A percentile compares a stretch with the other conserved stretches of the same genome.
These are phyloP conservation scores for Macrolepiota fuliginosa DNA, from an alignment of 768 basidiomycete species.

Conservation along the genomic window DNA sequence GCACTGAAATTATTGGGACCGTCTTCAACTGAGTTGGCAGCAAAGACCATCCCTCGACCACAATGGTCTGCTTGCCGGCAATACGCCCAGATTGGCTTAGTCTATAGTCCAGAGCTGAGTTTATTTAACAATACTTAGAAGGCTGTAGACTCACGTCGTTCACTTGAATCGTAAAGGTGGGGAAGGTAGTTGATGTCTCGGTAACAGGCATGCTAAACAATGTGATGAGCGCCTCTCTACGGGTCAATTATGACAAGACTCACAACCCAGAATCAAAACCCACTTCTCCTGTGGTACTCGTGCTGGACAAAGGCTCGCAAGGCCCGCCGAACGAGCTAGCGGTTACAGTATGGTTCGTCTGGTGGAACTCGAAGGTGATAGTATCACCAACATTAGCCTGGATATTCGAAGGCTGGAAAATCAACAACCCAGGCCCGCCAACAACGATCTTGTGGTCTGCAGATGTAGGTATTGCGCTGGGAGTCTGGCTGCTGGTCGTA, in stretches of 20 bases:
- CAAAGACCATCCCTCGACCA: slow-evolving; percentile 61
- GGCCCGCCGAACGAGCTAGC: slow-evolving; percentile 39
- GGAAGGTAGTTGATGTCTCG: slow-evolving; percentile 41
- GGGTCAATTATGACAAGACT: slow-evolving; percentile 14
- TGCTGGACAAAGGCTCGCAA: slow-evolving; percentile 39
- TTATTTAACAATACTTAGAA: neutral
- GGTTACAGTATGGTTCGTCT: slow-evolving; percentile 50
- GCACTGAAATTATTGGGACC: slow-evolving; percentile 53
- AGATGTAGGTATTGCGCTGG: slow-evolving; percentile 1
- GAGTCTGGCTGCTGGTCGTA: neutral
- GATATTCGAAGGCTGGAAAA: slow-evolving; percentile 44
- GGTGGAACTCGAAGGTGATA: slow-evolving; percentile 45
- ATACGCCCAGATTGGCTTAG: slow-evolving; percentile 54
- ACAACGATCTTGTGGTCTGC: slow-evolving; percentile 40
- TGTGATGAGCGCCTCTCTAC: neutral
- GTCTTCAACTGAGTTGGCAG: slow-evolving; percentile 49
- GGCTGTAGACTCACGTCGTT: slow-evolving; percentile 42
- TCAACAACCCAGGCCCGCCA: slow-evolving; percentile 34
- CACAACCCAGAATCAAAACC: slow-evolving; percentile 50
- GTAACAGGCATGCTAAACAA: slow-evolving; percentile 43
- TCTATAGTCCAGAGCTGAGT: slow-evolving; percentile 11
- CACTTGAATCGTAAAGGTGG: slow-evolving; percentile 49
- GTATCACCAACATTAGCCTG: slow-evolving; percentile 46
- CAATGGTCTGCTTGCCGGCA: slow-evolving; percentile 59
- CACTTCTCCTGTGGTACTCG: slow-evolving; percentile 38